Percentiles rank a stretch among this genome's conserved stretches.
These are phyloP conservation scores for Suhomyces taliae DNA, from an alignment of 1,139 yeast genomes.

Conservation along the genomic window DNA sequence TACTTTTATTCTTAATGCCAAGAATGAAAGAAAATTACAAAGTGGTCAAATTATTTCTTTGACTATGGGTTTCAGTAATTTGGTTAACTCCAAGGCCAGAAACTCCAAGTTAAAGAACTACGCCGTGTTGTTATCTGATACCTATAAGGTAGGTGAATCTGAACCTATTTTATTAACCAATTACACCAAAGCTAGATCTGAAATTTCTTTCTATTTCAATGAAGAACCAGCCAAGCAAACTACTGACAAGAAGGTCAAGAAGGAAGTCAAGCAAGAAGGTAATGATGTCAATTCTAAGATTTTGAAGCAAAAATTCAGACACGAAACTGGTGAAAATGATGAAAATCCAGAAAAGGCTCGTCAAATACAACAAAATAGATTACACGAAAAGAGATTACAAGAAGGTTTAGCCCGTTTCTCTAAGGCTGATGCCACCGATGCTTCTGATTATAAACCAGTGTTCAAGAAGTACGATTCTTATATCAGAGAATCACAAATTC, in stretches of 20 bases:
- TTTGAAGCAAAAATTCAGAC: slow-evolving; percentile 76
- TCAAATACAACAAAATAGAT: slow-evolving; percentile 76
- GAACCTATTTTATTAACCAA: slow-evolving; percentile 70
- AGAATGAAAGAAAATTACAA: slow-evolving; percentile 65
- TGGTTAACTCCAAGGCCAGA: slow-evolving; percentile 48
- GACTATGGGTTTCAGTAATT: slow-evolving; percentile 72
- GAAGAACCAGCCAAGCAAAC: slow-evolving; percentile 51
- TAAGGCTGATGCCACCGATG: slow-evolving; percentile 69
- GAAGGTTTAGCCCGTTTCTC: slow-evolving; percentile 80
- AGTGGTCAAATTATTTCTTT: slow-evolving; percentile 78
- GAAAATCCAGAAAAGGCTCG: slow-evolving; percentile 74
- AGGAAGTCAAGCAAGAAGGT: slow-evolving; percentile 34
- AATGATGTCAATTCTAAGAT: slow-evolving; percentile 54
- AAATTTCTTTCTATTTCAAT: slow-evolving; percentile 81
- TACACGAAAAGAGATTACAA: slow-evolving; percentile 83
- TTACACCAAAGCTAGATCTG: slow-evolving; percentile 70
- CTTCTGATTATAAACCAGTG: slow-evolving; percentile 66
- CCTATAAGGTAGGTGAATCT: slow-evolving; percentile 65
- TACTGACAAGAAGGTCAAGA: slow-evolving; percentile 28
- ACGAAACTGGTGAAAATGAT: slow-evolving; percentile 72
- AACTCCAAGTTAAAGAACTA: slow-evolving; percentile 54
- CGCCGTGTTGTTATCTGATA: slow-evolving; percentile 79
- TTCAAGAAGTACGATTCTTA: slow-evolving; percentile 94
- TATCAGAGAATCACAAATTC: slow-evolving; percentile 89
- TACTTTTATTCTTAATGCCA: slow-evolving; percentile 67